Percentiles rank a stretch among this genome's conserved stretches.
Conservation (phyloP, 257 asterid genomes). For the Solanum etuberosum region DNA sequence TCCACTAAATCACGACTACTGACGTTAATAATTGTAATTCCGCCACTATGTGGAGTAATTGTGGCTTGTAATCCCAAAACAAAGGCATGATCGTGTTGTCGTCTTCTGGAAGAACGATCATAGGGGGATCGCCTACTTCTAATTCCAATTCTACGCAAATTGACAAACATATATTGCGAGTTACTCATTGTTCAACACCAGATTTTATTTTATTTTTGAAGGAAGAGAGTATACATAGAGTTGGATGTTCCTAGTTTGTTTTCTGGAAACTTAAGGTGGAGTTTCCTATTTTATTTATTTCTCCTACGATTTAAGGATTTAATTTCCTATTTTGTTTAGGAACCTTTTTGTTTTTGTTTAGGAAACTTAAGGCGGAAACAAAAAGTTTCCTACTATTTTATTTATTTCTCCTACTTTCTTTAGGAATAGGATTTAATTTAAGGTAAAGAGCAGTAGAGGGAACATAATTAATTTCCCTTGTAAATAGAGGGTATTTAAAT, state of each 20-base stretch:
- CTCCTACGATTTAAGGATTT: no score
- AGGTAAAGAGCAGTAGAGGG: not conserved
- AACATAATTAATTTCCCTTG: no score
- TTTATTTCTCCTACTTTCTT: not conserved
- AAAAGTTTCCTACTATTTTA: not conserved
- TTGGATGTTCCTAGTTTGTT: no score
- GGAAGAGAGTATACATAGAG: no score
- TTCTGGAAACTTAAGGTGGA: no score
- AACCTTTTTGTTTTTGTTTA: not conserved
- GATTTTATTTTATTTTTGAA: no score
- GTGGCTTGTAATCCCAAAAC: not conserved
- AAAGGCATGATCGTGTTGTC: not conserved
- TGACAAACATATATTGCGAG: no score
- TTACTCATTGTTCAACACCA: not conserved
- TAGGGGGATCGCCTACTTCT: not conserved
- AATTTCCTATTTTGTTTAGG: no score
- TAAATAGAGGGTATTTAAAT: no score
- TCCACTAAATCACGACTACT: not conserved
- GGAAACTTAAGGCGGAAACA: not conserved
- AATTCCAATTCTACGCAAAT: not conserved
- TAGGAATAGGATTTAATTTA: no score
- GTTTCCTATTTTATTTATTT: no score
- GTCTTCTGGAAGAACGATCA: not conserved
- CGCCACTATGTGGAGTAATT: not conserved
- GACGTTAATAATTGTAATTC: not conserved